Evolutionary conservation across 2,329 filamentous ascomycete genomes (phyloP).

Genomic region (Gaeumannomyces sp.): DNA sequence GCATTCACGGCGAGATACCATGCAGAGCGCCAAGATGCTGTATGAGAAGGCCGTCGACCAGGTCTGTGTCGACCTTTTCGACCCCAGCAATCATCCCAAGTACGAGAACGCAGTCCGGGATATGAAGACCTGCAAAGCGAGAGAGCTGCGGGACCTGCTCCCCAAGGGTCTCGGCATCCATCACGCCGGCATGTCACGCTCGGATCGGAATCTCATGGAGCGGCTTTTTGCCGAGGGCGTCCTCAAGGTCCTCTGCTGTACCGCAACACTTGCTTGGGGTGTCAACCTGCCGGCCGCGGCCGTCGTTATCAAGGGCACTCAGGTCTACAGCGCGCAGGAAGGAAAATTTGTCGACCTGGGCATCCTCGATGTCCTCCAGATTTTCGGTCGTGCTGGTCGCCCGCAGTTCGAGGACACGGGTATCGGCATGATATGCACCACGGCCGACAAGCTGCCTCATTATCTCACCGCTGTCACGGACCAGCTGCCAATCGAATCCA

Average conservation of each 20-base stretch:
- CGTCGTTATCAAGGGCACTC: slow-evolving; percentile 96
- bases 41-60: slow-evolving; percentile 82
- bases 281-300: slow-evolving; percentile 96
- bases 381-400: slow-evolving; percentile 95
- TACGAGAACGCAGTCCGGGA: slow-evolving; percentile 78
- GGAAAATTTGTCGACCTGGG: slow-evolving; percentile 95
- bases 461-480: slow-evolving; percentile 91
- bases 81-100: slow-evolving; percentile 68
- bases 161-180: slow-evolving; percentile 91
- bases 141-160: slow-evolving; percentile 82
- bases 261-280: slow-evolving; percentile 95
- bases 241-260: slow-evolving; percentile 97
- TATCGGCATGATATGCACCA: slow-evolving; percentile 97
- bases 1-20: slow-evolving; percentile 90
- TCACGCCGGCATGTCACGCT: slow-evolving; percentile 92
- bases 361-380: slow-evolving; percentile 94
- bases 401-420: slow-evolving; percentile 97
- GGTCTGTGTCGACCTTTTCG: slow-evolving; percentile 73
- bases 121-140: slow-evolving; percentile 77
- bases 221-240: slow-evolving; percentile 84
- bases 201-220: slow-evolving; percentile 94
- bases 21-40: slow-evolving; percentile 78
- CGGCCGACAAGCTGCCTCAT: slow-evolving; percentile 85
- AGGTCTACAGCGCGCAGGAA: slow-evolving; percentile 92
- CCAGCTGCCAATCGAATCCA: slow-evolving; percentile 95